Evolutionary conservation across 768 basidiomycete genomes (phyloP).

Genomic region (Leccinellum albellum): DNA sequence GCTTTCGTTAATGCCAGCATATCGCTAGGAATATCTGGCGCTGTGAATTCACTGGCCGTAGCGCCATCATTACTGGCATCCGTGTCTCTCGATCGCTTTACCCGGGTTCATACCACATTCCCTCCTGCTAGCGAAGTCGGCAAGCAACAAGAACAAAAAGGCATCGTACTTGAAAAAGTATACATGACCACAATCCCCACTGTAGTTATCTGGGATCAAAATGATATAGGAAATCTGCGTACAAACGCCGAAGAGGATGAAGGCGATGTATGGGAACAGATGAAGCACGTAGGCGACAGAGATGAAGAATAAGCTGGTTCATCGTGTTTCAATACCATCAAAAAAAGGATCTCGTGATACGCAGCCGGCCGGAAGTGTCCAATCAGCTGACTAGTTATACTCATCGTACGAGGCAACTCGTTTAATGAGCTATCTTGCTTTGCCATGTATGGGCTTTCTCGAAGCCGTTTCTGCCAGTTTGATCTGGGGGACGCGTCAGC

Average conservation of each 20-base stretch:
- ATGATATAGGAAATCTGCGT: constrained; percentile 16
- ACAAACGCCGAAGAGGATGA: constrained; percentile 34
- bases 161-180: constrained; percentile 57
- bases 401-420: neutral
- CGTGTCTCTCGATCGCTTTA: constrained; percentile 62
- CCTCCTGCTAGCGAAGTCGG: constrained; percentile 46
- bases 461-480: constrained; percentile 78
- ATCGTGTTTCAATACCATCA: neutral
- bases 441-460: constrained; percentile 87
- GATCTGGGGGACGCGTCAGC: constrained; percentile 44
- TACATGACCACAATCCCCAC: constrained; percentile 64
- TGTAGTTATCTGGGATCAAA: constrained; percentile 58
- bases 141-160: constrained; percentile 53
- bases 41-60: constrained; percentile 60
- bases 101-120: constrained; percentile 62
- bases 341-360: neutral
- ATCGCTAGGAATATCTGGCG: constrained; percentile 61
- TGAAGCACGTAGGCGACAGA: constrained; percentile 50
- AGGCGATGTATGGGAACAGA: constrained; percentile 66
- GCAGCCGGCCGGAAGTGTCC: neutral
- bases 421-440: constrained; percentile 62
- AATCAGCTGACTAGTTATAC: neutral
- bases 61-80: constrained; percentile 56
- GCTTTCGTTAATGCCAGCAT: neutral
- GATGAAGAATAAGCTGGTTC: constrained; percentile 23